Base-by-base conservation (phyloP, 345 rosid genomes). In the Arabidopsis thaliana region DNA sequence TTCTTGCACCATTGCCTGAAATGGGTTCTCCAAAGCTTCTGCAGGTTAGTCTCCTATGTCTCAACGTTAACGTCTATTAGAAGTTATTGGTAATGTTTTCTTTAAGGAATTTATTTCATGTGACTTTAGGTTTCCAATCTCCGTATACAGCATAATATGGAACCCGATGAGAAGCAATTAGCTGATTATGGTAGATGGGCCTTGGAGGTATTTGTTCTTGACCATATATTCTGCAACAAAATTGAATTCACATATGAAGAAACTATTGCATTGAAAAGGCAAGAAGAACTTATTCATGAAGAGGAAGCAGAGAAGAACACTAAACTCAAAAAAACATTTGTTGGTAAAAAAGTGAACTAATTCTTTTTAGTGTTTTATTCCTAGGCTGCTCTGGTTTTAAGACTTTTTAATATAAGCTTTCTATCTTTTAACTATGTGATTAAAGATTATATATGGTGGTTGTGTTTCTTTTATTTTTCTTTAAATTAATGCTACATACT, bases 281-380 rank as follows among this genome's bases (percentile, higher is more conserved):
- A 89, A 76, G 93, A 91, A 61, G 93, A 91, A 82, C 87, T 89
- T 68, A 91, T 91, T 55, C 96, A 93, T 63, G 96, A 89, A 83
- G 94, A 91, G 83, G 90, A 87, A 4, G 74, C 88, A 81, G 22
- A 16, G 38, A 16, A 0, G 20, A 16, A 7, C 32, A 28, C 32
- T 30, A 55, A 55, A 25, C 36, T 13, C 4, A 55, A 56, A 22
- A 50, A 50, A 14, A 5, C 8, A 14, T 1, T 2, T 48, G 24
- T 7, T 48, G 24, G 52, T 4, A 48, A 56, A 14, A 50, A 50
- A 22, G 9, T 22, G 55, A 50, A 22, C 0, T 23, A 50, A 8
- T 28, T 53, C 33, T 52, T 25, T 53, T 12, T 23, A 28, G 2
- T 25, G 16, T 25, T 50, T 53, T 53, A 28, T 25, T 53, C 12